Percentiles rank a stretch among this genome's conserved stretches.
Conservation (phyloP, 805 yeast genomes). For the Isabelozyma gotoi region DNA sequence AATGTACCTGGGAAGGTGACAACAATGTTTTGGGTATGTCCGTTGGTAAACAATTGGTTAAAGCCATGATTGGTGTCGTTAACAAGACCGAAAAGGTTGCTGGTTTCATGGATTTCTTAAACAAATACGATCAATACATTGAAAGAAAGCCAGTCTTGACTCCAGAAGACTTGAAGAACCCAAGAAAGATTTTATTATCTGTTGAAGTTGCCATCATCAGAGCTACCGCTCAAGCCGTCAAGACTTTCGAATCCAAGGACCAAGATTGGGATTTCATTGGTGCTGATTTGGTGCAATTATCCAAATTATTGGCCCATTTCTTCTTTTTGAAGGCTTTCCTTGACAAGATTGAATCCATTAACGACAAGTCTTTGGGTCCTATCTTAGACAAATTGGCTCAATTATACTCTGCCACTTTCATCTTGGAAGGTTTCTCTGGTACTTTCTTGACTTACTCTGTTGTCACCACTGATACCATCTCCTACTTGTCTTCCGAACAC, state of each 20-base stretch:
- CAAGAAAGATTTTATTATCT: slow-evolving; percentile 21
- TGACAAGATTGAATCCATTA: slow-evolving; percentile 31
- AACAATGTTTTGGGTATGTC: slow-evolving; percentile 80
- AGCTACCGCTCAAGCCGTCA: slow-evolving; percentile 30
- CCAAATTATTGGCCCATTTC: slow-evolving; percentile 47
- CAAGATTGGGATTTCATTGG: slow-evolving; percentile 48
- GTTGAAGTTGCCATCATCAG: slow-evolving; percentile 41
- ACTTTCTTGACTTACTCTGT: slow-evolving; percentile 38
- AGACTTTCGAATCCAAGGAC: slow-evolving; percentile 28
- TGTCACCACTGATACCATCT: slow-evolving; percentile 27
- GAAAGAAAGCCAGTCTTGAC: slow-evolving; percentile 13
- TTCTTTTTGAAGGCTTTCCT: slow-evolving; percentile 41
- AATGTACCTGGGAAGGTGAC: slow-evolving; percentile 98
- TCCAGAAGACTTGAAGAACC: slow-evolving; percentile 17
- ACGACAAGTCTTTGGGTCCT: slow-evolving; percentile 40
- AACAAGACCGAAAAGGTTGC: slow-evolving; percentile 43
- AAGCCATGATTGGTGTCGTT: slow-evolving; percentile 38
- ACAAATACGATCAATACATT: slow-evolving; percentile 23
- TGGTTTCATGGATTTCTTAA: slow-evolving; percentile 47
- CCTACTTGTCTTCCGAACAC: slow-evolving; percentile 21
- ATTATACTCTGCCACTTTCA: slow-evolving; percentile 40
- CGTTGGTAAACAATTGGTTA: slow-evolving; percentile 73
- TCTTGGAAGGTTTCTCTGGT: slow-evolving; percentile 34
- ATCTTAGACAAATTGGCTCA: slow-evolving; percentile 55
- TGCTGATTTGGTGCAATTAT: slow-evolving; percentile 41